Conservation (phyloP, 75 land plant genomes). For the Larix kaempferi region DNA sequence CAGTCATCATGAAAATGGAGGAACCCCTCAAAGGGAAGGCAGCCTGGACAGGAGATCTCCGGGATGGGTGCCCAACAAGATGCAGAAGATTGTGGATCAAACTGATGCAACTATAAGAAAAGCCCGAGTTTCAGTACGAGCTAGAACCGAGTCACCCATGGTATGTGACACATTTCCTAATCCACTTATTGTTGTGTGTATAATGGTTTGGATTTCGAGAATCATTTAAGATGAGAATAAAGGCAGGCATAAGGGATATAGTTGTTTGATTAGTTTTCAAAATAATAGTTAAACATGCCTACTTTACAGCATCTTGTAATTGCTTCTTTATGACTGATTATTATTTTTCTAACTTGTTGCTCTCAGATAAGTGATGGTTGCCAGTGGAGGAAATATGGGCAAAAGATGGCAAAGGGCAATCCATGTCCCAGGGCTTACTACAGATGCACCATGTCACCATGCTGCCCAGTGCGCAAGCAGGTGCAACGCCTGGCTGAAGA, state of each 20-base stretch:
- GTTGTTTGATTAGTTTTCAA: too few relatives aligned
- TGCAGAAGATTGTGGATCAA: conserved; percentile 11
- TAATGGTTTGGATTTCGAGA: too few relatives aligned
- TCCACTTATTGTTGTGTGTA: not conserved
- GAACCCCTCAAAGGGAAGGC: not conserved
- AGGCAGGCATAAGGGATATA: not conserved
- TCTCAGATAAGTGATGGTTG: conserved; percentile 74
- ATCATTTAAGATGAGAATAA: not conserved
- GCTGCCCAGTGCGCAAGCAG: conserved; percentile 84
- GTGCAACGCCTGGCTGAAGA: conserved; percentile 97
- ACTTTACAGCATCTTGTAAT: not conserved
- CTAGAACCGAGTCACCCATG: conserved; percentile 85
- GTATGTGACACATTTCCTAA: conserved; percentile 21
- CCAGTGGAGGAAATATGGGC: conserved; percentile 89
- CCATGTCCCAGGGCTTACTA: conserved; percentile 91
- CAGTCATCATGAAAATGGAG: conserved; percentile 5
- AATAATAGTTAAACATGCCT: not conserved
- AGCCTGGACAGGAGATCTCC: not conserved
- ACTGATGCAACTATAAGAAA: conserved; percentile 60
- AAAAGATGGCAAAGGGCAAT: conserved; percentile 91
- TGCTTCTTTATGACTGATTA: not conserved
- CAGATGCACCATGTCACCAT: conserved; percentile 81
- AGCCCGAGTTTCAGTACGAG: conserved; percentile 84
- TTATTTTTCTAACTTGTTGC: not conserved
- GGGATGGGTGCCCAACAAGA: conserved; percentile 5